Base-by-base conservation (phyloP, 2,329 filamentous ascomycete genomes). In the Aureobasidium sp. region DNA sequence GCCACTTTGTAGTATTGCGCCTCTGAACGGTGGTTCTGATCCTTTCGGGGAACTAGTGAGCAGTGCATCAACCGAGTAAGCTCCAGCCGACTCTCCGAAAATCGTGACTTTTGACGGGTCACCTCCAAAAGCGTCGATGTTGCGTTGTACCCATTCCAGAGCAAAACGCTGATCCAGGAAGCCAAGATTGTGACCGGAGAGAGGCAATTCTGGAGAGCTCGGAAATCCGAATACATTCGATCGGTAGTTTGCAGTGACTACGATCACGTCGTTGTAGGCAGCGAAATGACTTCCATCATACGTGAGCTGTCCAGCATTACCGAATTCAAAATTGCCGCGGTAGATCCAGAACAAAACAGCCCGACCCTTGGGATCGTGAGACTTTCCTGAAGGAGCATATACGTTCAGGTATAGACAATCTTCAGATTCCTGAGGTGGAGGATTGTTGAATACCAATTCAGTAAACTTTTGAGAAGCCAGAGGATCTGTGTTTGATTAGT, bases 221-320 rank as follows among this genome's bases (percentile, higher is more conserved):
- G 72, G 70, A 67, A 78, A 78, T 12, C 76, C 76, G 64, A 78
- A 77, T n/a, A 73, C 72, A 45, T 73, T 74, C 0, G 71, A 73
- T 4, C 72, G 62, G 61, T 74, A 74, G 45, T 74, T 73, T 14
- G 66, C 57, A 3, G 69, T 68, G 1, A 74, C 72, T 14, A 74
- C 68, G 35, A 74, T 68, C 7, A 73, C 70, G 64, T 73, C 70
- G 47, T 73, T 69, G 42, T 73, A 69, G 4, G 66, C 65, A 17
- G 72, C 72, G 45, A 74, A 70, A 17, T 49, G 65, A 58, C 69
- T 70, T 1, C 72, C 72, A 49, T 72, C 69, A 59, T 74, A 74
- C 14, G 63, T 54, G 2, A 64, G 63, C 59, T 70, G 63, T 19
- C 68, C 68, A 19, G 70, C 70, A 58, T 66, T 68, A 1, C 72